Base-by-base conservation (phyloP, 345 rosid genomes). In the Draba incana region DNA sequence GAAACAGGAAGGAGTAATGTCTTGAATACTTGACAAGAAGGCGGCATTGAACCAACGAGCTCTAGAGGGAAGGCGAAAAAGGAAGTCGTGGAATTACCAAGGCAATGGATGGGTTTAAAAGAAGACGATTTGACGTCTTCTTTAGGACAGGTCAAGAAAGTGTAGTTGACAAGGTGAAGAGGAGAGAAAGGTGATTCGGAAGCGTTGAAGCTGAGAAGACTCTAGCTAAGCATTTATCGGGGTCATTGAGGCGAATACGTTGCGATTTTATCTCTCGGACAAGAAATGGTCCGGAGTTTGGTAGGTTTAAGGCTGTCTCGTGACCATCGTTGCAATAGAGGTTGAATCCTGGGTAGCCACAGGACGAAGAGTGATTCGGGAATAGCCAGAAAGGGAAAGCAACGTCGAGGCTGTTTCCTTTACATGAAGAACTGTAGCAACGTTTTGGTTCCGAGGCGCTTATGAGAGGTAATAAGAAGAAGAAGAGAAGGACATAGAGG, bases 101-200 rank as follows among this genome's bases (percentile, higher is more conserved):
- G 85, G 79, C 91, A 85, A 55, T 59, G 68, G 46, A 87, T 73
- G 68, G 68, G 16, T 33, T 66, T 4, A 63, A 62, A 57, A 30
- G 5, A 2, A 10, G 82, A 78, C 51, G 43, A 48, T 1, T 64
- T 62, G 38, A 66, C 12, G 2, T 54, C 12, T 54, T 76, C 67
- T 49, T 64, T 41, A 4, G 92, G 86, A 71, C 90, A 86, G 76
- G 63, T 76, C 5, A 86, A 74, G 81, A 89, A 84, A 9, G 85
- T 85, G 81, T 75, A 86, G 68, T 77, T 80, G 37, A 51, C 2
- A 35, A 35, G 10, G 39, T 35, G 39, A 11, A 69, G 10, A 42
- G 78, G 70, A 14, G 16, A 30, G 25, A 86, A 89, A 0, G 90
- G 86, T 47, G 92, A 78, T n/a, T 76, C 85, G 0, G 90, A 77